phyloP scores from a whole-genome alignment of 2,329 filamentous ascomycete species.

The Cordyceps fumosorosea region DNA sequence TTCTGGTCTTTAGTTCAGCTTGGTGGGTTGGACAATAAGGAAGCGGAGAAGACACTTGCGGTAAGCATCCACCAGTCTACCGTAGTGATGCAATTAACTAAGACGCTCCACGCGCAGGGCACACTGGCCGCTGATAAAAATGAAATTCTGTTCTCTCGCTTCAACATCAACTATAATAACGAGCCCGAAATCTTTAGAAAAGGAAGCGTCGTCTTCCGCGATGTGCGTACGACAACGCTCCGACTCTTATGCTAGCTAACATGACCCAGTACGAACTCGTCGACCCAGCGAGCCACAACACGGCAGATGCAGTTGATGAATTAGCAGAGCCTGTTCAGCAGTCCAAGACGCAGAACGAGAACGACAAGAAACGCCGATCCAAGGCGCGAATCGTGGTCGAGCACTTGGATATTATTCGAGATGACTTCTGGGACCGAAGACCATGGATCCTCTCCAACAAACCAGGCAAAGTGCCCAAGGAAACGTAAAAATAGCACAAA shows the following conservation, averaged over 20 bases:
- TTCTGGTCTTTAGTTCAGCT: slow-evolving; percentile 85
- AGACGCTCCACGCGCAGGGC: slow-evolving; percentile 45
- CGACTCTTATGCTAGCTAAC: slow-evolving; percentile 20
- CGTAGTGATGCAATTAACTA: slow-evolving; percentile 11
- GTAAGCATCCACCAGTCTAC: slow-evolving; percentile 35
- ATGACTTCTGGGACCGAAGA: slow-evolving; percentile 84
- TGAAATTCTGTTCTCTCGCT: slow-evolving; percentile 84
- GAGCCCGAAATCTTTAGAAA: slow-evolving; percentile 90
- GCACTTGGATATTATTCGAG: slow-evolving; percentile 90
- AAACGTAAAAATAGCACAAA: slow-evolving; percentile 31
- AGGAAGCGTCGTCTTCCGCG: slow-evolving; percentile 81
- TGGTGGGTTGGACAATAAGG: slow-evolving; percentile 66
- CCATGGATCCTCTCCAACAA: slow-evolving; percentile 78
- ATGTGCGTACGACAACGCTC: slow-evolving; percentile 44
- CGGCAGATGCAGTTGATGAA: slow-evolving; percentile 39
- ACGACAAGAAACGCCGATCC: slow-evolving; percentile 68
- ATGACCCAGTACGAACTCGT: slow-evolving; percentile 59
- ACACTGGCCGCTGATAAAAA: slow-evolving; percentile 86
- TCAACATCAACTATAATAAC: slow-evolving; percentile 96
- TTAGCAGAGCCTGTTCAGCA: slow-evolving; percentile 48
- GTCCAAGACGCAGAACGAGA: slow-evolving; percentile 77
- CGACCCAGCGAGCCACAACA: slow-evolving; percentile 46
- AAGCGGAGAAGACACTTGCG: slow-evolving; percentile 74
- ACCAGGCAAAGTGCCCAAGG: slow-evolving; percentile 63
- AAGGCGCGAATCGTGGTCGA: slow-evolving; percentile 78